A percentile compares a stretch with the other conserved stretches of the same genome.
Conservation (phyloP, 352 stramenopile genomes). For the Pythium sp. region DNA sequence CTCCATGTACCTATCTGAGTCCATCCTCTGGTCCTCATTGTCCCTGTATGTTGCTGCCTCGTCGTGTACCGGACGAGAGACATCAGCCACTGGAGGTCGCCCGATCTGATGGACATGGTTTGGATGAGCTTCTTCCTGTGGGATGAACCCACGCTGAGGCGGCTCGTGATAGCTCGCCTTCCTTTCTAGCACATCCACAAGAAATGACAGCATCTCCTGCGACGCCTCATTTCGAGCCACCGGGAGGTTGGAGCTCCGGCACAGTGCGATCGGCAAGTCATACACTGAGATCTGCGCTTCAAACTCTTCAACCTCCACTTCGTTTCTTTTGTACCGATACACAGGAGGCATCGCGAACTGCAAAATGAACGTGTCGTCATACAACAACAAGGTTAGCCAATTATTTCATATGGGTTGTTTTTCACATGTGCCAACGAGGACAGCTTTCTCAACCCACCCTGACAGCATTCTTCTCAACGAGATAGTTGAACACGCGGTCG, state of each 20-base stretch:
- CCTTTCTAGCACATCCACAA: slow-evolving; percentile 34
- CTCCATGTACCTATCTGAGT: slow-evolving; percentile 2
- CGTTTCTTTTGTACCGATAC: slow-evolving; percentile 8
- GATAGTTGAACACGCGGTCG: slow-evolving; percentile 44
- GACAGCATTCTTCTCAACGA: slow-evolving; percentile 39
- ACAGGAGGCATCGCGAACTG: slow-evolving; percentile 17
- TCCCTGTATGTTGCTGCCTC: not conserved
- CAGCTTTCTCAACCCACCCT: slow-evolving; percentile 25
- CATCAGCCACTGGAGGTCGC: not conserved
- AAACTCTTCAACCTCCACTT: slow-evolving; percentile 19
- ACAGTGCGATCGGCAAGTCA: slow-evolving; percentile 33
- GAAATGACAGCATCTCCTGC: slow-evolving; percentile 41
- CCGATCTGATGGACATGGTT: not conserved
- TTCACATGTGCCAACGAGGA: not conserved
- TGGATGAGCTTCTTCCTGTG: not conserved
- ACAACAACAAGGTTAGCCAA: not conserved
- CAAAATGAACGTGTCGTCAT: not conserved
- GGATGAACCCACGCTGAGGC: not conserved
- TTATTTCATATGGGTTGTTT: too few relatives aligned
- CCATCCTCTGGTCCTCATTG: slow-evolving; percentile 5
- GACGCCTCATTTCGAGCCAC: slow-evolving; percentile 38
- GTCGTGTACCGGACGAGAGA: not conserved
- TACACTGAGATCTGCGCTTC: slow-evolving; percentile 40
- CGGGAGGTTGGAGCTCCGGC: slow-evolving; percentile 21
- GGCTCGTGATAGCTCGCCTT: slow-evolving; percentile 12